A percentile compares a stretch with the other conserved stretches of the same genome.
These are phyloP conservation scores for Aspergillus proliferans DNA, from an alignment of 2,329 filamentous ascomycete genomes.

Conservation along the genomic window DNA sequence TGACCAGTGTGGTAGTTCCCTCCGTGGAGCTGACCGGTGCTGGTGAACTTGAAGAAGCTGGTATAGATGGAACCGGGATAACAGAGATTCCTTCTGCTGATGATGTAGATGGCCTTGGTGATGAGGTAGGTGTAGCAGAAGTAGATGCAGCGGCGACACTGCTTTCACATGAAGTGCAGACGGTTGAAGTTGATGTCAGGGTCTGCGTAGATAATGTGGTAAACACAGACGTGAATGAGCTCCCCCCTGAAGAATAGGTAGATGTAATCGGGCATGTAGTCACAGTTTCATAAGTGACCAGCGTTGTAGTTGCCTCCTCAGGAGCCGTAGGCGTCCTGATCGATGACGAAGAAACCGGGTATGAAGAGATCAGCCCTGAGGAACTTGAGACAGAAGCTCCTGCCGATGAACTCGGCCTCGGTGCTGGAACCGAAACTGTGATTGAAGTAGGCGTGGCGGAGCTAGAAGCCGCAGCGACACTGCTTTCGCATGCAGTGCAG, in stretches of 20 bases:
- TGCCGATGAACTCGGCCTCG: no score
- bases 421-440: no score
- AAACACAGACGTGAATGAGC: no score
- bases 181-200: no score
- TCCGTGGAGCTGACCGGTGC: constrained; percentile 1
- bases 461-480: not conserved
- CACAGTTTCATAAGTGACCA: not conserved
- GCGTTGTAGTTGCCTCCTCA: no score
- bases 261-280: not conserved
- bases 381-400: no score
- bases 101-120: not conserved
- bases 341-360: no score
- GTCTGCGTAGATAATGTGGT: no score
- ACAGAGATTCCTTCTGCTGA: no score
- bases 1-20: not conserved
- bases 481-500: not conserved
- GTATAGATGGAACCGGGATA: not conserved
- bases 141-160: not conserved
- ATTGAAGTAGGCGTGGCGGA: not conserved
- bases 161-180: not conserved
- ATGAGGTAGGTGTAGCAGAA: not conserved
- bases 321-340: no score
- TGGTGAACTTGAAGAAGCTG: not conserved
- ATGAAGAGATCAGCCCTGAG: no score
- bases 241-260: not conserved